phyloP scores from a whole-genome alignment of 441 rosid species.

The Geranium incanum region DNA sequence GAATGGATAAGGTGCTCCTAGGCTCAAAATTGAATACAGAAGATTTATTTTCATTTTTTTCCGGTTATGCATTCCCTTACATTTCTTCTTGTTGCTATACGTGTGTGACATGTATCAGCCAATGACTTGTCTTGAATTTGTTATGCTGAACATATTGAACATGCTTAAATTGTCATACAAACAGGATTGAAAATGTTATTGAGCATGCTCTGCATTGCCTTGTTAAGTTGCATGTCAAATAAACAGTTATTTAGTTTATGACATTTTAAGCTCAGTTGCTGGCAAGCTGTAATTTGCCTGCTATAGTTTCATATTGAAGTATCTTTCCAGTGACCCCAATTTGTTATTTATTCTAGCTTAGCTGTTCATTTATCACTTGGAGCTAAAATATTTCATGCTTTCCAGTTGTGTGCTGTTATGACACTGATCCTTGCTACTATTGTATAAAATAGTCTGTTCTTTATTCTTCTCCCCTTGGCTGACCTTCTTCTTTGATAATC shows the following conservation, averaged over 20 bases:
- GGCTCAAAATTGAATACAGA: background rate
- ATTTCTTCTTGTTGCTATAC: background rate
- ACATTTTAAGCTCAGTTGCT: constrained; percentile 1
- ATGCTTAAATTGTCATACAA: background rate
- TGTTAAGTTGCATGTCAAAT: background rate
- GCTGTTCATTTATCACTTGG: background rate
- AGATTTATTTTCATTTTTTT: background rate
- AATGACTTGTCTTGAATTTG: background rate
- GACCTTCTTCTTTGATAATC: constrained; percentile 5
- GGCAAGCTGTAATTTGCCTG: background rate
- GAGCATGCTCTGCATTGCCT: background rate
- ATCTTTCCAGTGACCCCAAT: background rate
- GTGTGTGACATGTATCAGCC: background rate
- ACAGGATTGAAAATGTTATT: background rate
- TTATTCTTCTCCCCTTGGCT: constrained; percentile 6
- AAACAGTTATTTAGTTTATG: background rate
- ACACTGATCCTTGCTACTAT: background rate
- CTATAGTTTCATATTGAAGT: background rate
- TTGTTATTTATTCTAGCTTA: background rate
- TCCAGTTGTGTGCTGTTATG: constrained; percentile 1
- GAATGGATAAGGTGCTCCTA: constrained; percentile 29
- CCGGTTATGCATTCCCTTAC: background rate
- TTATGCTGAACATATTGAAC: background rate
- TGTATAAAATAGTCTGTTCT: background rate
- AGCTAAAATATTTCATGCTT: constrained; percentile 1